phyloP scores from a whole-genome alignment of 108 stramenopile species.

The Cylindrotheca fusiformis region DNA sequence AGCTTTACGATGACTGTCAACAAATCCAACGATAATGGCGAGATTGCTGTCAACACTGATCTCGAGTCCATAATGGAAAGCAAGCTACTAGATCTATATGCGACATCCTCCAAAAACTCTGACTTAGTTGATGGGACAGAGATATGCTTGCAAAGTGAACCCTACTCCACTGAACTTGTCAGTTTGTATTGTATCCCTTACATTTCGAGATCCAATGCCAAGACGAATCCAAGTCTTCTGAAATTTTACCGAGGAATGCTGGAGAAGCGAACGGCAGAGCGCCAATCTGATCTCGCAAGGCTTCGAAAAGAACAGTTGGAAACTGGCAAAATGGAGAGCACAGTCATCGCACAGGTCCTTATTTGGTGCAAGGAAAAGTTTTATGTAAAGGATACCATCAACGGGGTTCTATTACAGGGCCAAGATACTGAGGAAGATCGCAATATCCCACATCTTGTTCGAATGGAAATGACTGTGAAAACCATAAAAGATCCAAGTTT shows the following conservation, averaged over 20 bases:
- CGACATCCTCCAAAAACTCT: constrained; percentile 4
- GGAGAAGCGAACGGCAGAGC: constrained; percentile 10
- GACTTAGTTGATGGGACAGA: neutral
- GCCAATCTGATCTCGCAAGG: neutral
- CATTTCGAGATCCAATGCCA: constrained; percentile 12
- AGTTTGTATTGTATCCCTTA: constrained; percentile 21
- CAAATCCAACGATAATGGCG: neutral
- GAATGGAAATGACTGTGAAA: constrained; percentile 11
- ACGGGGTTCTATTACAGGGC: constrained; percentile 15
- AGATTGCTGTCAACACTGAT: neutral
- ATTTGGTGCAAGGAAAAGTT: constrained; percentile 32
- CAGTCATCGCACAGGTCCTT: constrained; percentile 27
- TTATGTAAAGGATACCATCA: constrained; percentile 23
- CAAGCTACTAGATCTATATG: constrained; percentile 3
- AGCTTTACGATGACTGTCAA: neutral
- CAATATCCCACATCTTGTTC: constrained; percentile 10
- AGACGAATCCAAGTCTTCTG: constrained; percentile 2
- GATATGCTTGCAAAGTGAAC: constrained; percentile 5
- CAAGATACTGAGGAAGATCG: constrained; percentile 1
- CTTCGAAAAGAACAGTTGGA: constrained; percentile 15
- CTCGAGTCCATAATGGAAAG: constrained; percentile 10
- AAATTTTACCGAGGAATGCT: constrained; percentile 13
- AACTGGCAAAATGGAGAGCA: constrained; percentile 29
- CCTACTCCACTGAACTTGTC: constrained; percentile 15
- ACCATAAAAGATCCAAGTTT: constrained; percentile 2